A percentile compares a stretch with the other conserved stretches of the same genome.
These are phyloP conservation scores for Beauveria sp. DNA, from an alignment of 2,329 filamentous ascomycete genomes.

Conservation along the genomic window DNA sequence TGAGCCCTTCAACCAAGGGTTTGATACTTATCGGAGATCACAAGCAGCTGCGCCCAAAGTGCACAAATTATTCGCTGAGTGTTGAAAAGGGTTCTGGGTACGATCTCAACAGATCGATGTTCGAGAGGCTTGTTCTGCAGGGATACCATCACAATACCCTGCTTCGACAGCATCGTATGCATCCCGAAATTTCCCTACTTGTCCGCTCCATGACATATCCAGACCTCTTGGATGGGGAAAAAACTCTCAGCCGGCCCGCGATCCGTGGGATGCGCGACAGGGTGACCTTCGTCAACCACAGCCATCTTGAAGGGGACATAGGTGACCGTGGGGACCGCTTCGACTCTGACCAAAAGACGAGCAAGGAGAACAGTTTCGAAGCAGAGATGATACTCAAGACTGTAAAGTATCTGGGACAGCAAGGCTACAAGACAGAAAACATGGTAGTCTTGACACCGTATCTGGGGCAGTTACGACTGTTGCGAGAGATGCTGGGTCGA, in stretches of 20 bases:
- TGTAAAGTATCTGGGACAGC: conserved; percentile 61
- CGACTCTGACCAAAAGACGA: conserved; percentile 41
- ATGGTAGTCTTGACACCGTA: conserved; percentile 68
- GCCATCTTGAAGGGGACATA: conserved; percentile 41
- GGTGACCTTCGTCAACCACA: conserved; percentile 62
- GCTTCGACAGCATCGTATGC: conserved; percentile 58
- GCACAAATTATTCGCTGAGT: conserved; percentile 51
- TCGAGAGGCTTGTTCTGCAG: conserved; percentile 57
- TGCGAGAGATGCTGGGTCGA: conserved; percentile 43
- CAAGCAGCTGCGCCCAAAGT: conserved; percentile 62
- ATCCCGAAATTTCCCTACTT: conserved; percentile 57
- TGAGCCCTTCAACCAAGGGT: conserved; percentile 50
- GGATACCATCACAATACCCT: conserved; percentile 48
- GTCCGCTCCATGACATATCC: conserved; percentile 55
- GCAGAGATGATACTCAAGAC: conserved; percentile 57
- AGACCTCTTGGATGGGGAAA: conserved; percentile 45
- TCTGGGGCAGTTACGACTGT: conserved; percentile 55
- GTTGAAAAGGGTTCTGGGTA: conserved; percentile 59
- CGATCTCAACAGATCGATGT: conserved; percentile 60
- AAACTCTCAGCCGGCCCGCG: conserved; percentile 36
- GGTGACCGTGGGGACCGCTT: conserved; percentile 36
- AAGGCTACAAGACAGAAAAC: conserved; percentile 58
- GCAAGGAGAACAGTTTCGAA: conserved; percentile 57
- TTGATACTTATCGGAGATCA: conserved; percentile 67
- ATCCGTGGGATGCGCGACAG: conserved; percentile 51